These are phyloP conservation scores for Yamadazyma akitaensis DNA, from an alignment of 805 yeast species.

Conservation along the genomic window DNA sequence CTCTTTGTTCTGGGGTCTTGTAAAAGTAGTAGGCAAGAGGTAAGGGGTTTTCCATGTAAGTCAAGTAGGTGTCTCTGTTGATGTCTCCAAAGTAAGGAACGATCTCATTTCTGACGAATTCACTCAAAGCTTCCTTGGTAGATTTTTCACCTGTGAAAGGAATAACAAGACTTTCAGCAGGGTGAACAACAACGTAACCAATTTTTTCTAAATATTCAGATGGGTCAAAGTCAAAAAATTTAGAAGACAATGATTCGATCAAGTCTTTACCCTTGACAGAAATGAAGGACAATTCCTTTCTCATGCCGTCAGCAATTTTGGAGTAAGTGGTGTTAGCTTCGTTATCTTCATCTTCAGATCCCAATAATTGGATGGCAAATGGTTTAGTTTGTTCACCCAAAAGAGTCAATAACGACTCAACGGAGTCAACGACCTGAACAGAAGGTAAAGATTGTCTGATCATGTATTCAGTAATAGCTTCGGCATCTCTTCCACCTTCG, in stretches of 20 bases:
- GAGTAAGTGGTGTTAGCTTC: slow-evolving; percentile 53
- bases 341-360: slow-evolving; percentile 25
- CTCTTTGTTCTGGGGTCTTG: slow-evolving; percentile 63
- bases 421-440: slow-evolving; percentile 39
- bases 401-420: slow-evolving; percentile 49
- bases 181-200: slow-evolving; percentile 45
- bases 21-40: slow-evolving; percentile 92
- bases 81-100: slow-evolving; percentile 88
- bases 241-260: slow-evolving; percentile 37
- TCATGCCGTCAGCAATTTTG: slow-evolving; percentile 57
- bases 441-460: slow-evolving; percentile 78
- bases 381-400: slow-evolving; percentile 47
- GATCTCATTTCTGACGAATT: slow-evolving; percentile 58
- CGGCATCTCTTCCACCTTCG: slow-evolving; percentile 81
- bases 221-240: slow-evolving; percentile 31
- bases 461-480: slow-evolving; percentile 76
- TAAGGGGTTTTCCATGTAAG: slow-evolving; percentile 64
- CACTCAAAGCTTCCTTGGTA: slow-evolving; percentile 33
- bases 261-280: slow-evolving; percentile 36
- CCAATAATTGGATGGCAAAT: slow-evolving; percentile 53
- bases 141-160: slow-evolving; percentile 40
- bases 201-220: slow-evolving; percentile 15
- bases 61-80: slow-evolving; percentile 70
- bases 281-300: slow-evolving; percentile 63
- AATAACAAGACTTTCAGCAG: slow-evolving; percentile 44